These are phyloP conservation scores for Calonectria naviculata DNA, from an alignment of 2,329 filamentous ascomycete genomes.

Conservation along the genomic window DNA sequence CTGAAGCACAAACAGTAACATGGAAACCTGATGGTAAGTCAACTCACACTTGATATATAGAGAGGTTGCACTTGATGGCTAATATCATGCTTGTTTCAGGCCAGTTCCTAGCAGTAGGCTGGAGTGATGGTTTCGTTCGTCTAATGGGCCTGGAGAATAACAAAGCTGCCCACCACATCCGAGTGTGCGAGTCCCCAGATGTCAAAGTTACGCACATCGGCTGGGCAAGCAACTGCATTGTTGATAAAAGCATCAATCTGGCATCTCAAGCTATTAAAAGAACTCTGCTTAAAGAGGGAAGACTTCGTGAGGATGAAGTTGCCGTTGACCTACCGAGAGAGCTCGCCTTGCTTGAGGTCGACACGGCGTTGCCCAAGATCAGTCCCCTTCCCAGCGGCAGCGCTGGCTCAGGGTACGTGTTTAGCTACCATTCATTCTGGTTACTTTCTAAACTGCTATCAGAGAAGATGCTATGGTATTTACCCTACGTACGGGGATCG, in stretches of 20 bases:
- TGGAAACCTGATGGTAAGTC: conserved; percentile 77
- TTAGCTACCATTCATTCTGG: not conserved
- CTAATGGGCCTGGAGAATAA: conserved; percentile 83
- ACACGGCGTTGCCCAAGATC: conserved; percentile 80
- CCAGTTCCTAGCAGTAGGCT: conserved; percentile 83
- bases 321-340: conserved; percentile 74
- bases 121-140: conserved; percentile 83
- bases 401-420: conserved; percentile 68
- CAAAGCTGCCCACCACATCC: conserved; percentile 82
- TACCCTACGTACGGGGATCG: conserved; percentile 75
- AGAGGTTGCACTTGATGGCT: not conserved
- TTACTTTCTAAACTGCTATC: not conserved
- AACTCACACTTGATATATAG: not conserved
- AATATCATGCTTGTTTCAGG: conserved; percentile 54
- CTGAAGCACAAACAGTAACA: conserved; percentile 60
- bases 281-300: conserved; percentile 21
- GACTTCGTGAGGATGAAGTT: conserved; percentile 21
- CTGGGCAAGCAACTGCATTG: conserved; percentile 60
- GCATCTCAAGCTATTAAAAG: conserved; percentile 26
- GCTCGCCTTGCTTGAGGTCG: conserved; percentile 80
- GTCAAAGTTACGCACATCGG: conserved; percentile 62
- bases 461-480: conserved; percentile 71
- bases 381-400: conserved; percentile 73
- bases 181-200: conserved; percentile 57
- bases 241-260: conserved; percentile 40